Evolutionary conservation across 306 rosid genomes (phyloP), one percentile per base, ranked within the genome.

Genomic region (Cucurbita ficifolia): DNA sequence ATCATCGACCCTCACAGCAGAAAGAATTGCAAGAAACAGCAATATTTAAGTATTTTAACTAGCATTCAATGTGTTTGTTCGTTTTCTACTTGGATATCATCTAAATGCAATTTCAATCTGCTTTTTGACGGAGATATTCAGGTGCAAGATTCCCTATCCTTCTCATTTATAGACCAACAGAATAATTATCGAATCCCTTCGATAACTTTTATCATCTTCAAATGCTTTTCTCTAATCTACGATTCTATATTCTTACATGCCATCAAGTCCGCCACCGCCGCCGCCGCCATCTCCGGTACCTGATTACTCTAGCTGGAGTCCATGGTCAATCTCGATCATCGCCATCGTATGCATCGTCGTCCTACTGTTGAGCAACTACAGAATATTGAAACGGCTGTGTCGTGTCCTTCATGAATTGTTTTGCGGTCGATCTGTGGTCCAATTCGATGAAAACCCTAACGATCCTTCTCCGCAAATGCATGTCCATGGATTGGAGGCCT

Each of bases 401-500:
- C 3, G 1, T 3, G 14, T 24, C 19, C 22, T 38, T 45, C 43
- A 3, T 51, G 68, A 53, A 0, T 8, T 50, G 18, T 60, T 29
- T 29, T 36, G 43, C 39, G 75, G 14, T 74, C 77, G 24, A 38
- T 74, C 78, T 70, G 49, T 48, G 10, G 75, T 75, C 50, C 61
- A 13, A 17, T 54, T 77, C 6, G 86, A 45, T 16, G 19, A 76
- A 11, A 76, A 60, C 70, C 29, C 73, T 18, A 45, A 75, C 5
- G 76, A 61, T 75, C 73, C 70, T n/a, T 76, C 87, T 45, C 54
- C 46, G 6, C 85, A 62, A 76, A 62, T 81, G 77, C 86, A 58
- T 38, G 77, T 77, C 76, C 68, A 16, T 19, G 89, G 89, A 16
- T 75, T 85, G 35, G 85, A 83, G 8, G 61, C 75, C 17, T 53